phyloP scores from a whole-genome alignment of 257 asterid genomes.

The Parsonsia alboflavescens region DNA sequence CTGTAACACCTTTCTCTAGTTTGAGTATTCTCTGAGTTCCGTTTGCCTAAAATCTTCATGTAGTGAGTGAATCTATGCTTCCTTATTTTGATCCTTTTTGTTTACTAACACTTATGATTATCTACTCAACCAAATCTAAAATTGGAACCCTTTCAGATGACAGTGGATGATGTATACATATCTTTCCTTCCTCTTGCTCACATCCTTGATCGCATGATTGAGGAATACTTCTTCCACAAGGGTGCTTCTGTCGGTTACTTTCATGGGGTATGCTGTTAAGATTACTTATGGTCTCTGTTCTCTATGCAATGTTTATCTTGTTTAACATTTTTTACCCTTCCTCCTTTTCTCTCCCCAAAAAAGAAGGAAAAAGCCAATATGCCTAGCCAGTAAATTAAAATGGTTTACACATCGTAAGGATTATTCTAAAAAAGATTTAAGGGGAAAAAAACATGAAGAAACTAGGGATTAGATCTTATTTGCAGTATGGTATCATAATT shows the following conservation, averaged over 20 bases:
- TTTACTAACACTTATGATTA: background rate
- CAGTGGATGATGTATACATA: slow-evolving; percentile 86
- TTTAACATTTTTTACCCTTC: background rate
- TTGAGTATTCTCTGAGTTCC: background rate
- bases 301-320: background rate
- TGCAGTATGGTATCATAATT: background rate
- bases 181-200: slow-evolving; percentile 98
- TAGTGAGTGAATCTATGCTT: background rate
- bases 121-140: background rate
- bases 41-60: background rate
- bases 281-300: background rate
- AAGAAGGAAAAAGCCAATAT: background rate
- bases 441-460: background rate
- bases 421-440: background rate
- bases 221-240: slow-evolving; percentile 90
- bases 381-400: background rate
- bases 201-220: slow-evolving; percentile 97
- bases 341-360: no score
- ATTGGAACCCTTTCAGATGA: slow-evolving; percentile 48
- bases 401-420: background rate
- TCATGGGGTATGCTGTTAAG: slow-evolving; percentile 64
- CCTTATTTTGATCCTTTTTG: background rate
- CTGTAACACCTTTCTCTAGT: background rate
- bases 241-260: slow-evolving; percentile 98
- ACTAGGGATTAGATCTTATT: background rate